Percentiles rank a stretch among this genome's conserved stretches.
These are phyloP conservation scores for Shiraia sp. DNA, from an alignment of 2,329 filamentous ascomycete species.

Conservation along the genomic window DNA sequence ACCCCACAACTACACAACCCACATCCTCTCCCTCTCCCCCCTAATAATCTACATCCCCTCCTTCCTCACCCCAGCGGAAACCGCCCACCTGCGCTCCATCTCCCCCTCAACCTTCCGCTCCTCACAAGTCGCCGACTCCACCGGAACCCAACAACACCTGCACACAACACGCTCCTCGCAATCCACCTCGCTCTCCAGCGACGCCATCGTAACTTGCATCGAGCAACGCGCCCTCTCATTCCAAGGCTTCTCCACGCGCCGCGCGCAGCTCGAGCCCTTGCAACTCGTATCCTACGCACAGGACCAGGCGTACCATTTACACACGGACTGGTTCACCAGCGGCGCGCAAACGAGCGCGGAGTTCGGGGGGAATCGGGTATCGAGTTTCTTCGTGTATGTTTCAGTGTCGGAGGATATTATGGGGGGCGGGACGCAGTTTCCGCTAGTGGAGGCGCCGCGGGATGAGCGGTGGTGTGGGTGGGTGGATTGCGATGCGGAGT, in stretches of 20 bases:
- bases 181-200: conserved; percentile 32
- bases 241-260: conserved; percentile 56
- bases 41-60: conserved; percentile 60
- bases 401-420: conserved; percentile 45
- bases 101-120: conserved; percentile 47
- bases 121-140: conserved; percentile 23
- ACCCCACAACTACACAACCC: conserved; percentile 45
- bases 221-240: conserved; percentile 59
- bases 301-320: conserved; percentile 58
- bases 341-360: conserved; percentile 18
- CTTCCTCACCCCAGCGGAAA: conserved; percentile 56
- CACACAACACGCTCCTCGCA: conserved; percentile 24
- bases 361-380: conserved; percentile 47
- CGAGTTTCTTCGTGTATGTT: conserved; percentile 66
- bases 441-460: conserved; percentile 50
- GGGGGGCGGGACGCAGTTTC: conserved; percentile 64
- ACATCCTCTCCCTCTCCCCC: conserved; percentile 58
- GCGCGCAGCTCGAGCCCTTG: conserved; percentile 56
- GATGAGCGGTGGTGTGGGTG: conserved; percentile 58
- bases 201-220: conserved; percentile 57
- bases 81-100: conserved; percentile 53
- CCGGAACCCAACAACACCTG: conserved; percentile 21
- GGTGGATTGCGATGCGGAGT: conserved; percentile 53
- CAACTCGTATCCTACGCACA: conserved; percentile 52
- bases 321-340: conserved; percentile 58